A percentile compares a stretch with the other conserved stretches of the same genome.
Evolutionary conservation across 305 asterid genomes (phyloP).

Genomic region (Petunia hybrid): DNA sequence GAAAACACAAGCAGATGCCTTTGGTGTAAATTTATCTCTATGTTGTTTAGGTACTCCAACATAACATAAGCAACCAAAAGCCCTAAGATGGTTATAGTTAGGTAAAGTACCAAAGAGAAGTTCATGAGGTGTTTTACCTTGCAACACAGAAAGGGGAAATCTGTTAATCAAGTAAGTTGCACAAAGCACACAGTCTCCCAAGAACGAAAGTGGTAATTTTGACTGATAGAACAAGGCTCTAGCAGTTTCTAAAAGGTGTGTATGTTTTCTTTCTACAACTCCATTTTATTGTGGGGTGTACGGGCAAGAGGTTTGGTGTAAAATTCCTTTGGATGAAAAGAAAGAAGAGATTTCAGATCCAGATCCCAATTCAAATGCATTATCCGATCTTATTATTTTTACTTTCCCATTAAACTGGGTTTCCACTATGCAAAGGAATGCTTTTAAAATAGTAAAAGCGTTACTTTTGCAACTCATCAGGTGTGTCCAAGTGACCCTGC

Average conservation of each 20-base stretch:
- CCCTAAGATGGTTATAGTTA: neutral
- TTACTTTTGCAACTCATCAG: too few species aligned
- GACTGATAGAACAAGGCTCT: neutral
- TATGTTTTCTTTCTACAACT: neutral
- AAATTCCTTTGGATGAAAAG: neutral
- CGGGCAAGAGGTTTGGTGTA: neutral
- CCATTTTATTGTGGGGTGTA: neutral
- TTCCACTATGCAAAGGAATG: too few species aligned
- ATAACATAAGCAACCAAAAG: neutral
- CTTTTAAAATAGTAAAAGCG: too few species aligned
- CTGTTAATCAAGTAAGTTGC: neutral
- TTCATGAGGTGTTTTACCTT: neutral
- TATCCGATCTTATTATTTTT: too few species aligned
- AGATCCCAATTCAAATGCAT: too few species aligned
- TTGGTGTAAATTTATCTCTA: neutral
- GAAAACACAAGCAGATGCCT: neutral
- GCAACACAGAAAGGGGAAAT: neutral
- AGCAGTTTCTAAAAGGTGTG: neutral
- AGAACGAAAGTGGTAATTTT: neutral
- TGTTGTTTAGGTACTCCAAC: neutral
- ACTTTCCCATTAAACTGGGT: too few species aligned
- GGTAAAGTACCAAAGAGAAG: neutral
- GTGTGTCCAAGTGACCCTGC: too few species aligned
- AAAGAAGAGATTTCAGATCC: too few species aligned
- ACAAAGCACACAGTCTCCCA: neutral